A percentile compares a stretch with the other conserved stretches of the same genome.
Conservation (phyloP, 2,329 filamentous ascomycete species). For the Calonectria pteridis region DNA sequence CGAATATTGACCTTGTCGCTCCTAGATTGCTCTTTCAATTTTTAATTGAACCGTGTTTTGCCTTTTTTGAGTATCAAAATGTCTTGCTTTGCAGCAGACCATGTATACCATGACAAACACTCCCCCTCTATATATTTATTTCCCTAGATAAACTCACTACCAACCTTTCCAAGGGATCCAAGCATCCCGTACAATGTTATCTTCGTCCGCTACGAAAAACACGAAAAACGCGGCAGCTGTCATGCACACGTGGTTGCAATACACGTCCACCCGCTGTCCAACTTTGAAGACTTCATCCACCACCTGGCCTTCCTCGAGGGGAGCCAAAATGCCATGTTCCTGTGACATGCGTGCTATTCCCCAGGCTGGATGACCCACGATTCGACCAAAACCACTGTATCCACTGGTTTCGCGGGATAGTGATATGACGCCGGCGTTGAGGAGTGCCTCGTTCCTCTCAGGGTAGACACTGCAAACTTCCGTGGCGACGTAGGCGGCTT, state of each 20-base stretch:
- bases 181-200: slow-evolving; percentile 49
- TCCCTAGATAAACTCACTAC: slow-evolving; percentile 14
- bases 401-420: slow-evolving; percentile 51
- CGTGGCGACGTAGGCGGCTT: slow-evolving; percentile 47
- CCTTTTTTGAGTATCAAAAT: not conserved
- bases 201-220: slow-evolving; percentile 52
- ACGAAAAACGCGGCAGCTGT: slow-evolving; percentile 52
- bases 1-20: no score
- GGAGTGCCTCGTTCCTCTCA: slow-evolving; percentile 52
- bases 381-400: slow-evolving; percentile 47
- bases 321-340: slow-evolving; percentile 53
- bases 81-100: not conserved
- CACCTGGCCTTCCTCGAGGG: slow-evolving; percentile 34
- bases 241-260: slow-evolving; percentile 53
- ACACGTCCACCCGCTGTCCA: slow-evolving; percentile 49
- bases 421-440: slow-evolving; percentile 53
- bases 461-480: slow-evolving; percentile 56
- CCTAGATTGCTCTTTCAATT: not conserved
- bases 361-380: slow-evolving; percentile 47
- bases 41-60: not conserved
- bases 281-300: slow-evolving; percentile 48
- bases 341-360: slow-evolving; percentile 51
- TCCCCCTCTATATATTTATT: not conserved
- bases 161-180: slow-evolving; percentile 55
- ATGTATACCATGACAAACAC: not conserved